These are phyloP conservation scores for Penstemon davidsonii DNA, from an alignment of 257 asterid genomes.

Conservation along the genomic window DNA sequence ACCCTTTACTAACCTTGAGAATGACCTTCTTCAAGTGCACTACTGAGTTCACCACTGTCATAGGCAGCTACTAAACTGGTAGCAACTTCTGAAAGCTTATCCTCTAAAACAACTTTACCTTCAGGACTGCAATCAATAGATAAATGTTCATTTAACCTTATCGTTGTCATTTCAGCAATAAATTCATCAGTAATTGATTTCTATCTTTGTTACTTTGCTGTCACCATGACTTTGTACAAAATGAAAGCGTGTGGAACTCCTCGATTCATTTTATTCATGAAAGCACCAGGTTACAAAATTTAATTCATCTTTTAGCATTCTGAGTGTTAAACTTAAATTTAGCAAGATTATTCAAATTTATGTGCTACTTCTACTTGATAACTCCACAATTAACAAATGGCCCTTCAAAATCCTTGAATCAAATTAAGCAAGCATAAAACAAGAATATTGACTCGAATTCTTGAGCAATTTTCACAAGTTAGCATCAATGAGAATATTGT, in stretches of 20 bases:
- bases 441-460: background rate
- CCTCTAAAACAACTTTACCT: constrained; percentile 65
- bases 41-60: constrained; percentile 68
- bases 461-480: background rate
- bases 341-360: background rate
- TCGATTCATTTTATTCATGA: too few species aligned
- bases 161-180: too few species aligned
- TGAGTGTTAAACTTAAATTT: too few species aligned
- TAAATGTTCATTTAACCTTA: too few species aligned
- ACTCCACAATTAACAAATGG: constrained; percentile 4
- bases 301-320: too few species aligned
- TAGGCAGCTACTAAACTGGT: constrained; percentile 68
- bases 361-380: constrained; percentile 16
- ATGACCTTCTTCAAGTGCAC: constrained; percentile 78
- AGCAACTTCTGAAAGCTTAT: constrained; percentile 75
- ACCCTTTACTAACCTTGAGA: constrained; percentile 88
- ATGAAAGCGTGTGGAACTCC: too few species aligned
- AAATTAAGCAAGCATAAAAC: constrained; percentile 4
- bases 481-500: background rate
- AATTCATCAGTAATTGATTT: too few species aligned
- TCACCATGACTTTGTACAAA: too few species aligned
- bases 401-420: constrained; percentile 3
- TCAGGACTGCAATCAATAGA: constrained; percentile 60
- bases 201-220: too few species aligned
- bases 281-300: too few species aligned